phyloP scores from a whole-genome alignment of 2,329 filamentous ascomycete species.

The Penicillium nordicum region DNA sequence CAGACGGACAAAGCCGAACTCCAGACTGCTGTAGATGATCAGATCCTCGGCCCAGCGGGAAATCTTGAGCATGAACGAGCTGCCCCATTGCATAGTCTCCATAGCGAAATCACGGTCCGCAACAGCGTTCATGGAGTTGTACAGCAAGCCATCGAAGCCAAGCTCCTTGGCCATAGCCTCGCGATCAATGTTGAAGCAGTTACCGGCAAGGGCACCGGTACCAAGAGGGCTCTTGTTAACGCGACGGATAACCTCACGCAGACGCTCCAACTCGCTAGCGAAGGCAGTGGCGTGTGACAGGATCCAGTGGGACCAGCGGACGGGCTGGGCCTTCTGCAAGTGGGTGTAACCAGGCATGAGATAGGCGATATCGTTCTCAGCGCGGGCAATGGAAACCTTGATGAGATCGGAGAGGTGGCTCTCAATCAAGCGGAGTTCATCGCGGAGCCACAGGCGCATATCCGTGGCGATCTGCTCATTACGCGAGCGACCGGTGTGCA shows the following conservation, averaged over 20 bases:
- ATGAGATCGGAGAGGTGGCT: conserved; percentile 65
- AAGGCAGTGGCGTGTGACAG: conserved; percentile 72
- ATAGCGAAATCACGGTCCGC: conserved; percentile 78
- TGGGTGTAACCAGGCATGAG: conserved; percentile 90
- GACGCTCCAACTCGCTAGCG: conserved; percentile 68
- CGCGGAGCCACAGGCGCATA: conserved; percentile 84
- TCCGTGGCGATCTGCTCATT: conserved; percentile 90
- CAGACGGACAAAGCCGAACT: conserved; percentile 72
- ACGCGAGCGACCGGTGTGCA: conserved; percentile 81
- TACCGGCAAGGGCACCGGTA: conserved; percentile 74
- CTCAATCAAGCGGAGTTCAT: conserved; percentile 69
- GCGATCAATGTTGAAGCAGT: conserved; percentile 78
- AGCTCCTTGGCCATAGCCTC: conserved; percentile 74
- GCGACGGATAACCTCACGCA: conserved; percentile 68
- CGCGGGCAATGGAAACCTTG: conserved; percentile 63
- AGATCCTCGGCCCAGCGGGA: conserved; percentile 80
- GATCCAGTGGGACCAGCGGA: conserved; percentile 80
- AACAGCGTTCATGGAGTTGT: conserved; percentile 74
- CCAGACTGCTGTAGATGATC: conserved; percentile 73
- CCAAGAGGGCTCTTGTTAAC: conserved; percentile 71
- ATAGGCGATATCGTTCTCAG: conserved; percentile 70
- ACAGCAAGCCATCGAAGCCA: conserved; percentile 70
- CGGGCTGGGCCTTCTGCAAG: conserved; percentile 75
- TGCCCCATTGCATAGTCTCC: conserved; percentile 76
- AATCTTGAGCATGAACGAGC: conserved; percentile 74